Evolutionary conservation across 495 filamentous ascomycete species (phyloP).

Genomic region (Trichoderma gamsii): DNA sequence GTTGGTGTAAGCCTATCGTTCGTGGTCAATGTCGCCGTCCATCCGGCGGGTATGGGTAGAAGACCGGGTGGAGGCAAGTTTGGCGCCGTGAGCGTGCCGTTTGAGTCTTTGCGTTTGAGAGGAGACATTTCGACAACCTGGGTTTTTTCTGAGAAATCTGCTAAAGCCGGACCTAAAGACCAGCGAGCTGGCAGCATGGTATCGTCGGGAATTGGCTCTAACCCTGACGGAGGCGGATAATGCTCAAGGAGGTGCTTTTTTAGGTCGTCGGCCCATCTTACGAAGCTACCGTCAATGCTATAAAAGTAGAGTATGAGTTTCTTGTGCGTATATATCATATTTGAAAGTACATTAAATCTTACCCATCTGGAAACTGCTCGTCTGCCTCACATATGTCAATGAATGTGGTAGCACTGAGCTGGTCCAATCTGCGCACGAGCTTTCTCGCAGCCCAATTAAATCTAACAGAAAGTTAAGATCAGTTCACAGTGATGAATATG

Average conservation of each 20-base stretch:
- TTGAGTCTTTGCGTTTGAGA: not conserved
- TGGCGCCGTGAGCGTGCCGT: not conserved
- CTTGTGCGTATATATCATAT: not conserved
- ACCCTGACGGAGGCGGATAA: slow-evolving; percentile 61
- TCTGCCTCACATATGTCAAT: slow-evolving; percentile 79
- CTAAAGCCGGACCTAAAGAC: slow-evolving; percentile 48
- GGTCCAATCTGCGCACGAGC: slow-evolving; percentile 74
- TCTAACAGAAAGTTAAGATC: slow-evolving; percentile 34
- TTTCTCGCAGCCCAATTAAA: slow-evolving; percentile 93
- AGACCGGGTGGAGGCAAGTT: slow-evolving; percentile 33
- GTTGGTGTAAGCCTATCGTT: slow-evolving; percentile 71
- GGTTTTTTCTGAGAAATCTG: not conserved
- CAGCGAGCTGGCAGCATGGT: slow-evolving; percentile 75
- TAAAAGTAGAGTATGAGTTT: not conserved
- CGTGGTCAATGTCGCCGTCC: slow-evolving; percentile 36
- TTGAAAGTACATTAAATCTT: slow-evolving; percentile 26
- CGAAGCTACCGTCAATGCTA: slow-evolving; percentile 69
- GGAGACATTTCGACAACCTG: not conserved
- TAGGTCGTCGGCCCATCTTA: slow-evolving; percentile 69
- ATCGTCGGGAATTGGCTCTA: slow-evolving; percentile 67
- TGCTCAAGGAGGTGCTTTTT: slow-evolving; percentile 54
- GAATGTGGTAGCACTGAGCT: slow-evolving; percentile 76
- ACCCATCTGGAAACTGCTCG: slow-evolving; percentile 91
- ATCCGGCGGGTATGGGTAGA: slow-evolving; percentile 51
- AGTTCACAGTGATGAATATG: slow-evolving; percentile 12